A percentile compares a stretch with the other conserved stretches of the same genome.
These are phyloP conservation scores for Sugiyamaella valdiviana DNA, from an alignment of 805 yeast species.

Conservation along the genomic window DNA sequence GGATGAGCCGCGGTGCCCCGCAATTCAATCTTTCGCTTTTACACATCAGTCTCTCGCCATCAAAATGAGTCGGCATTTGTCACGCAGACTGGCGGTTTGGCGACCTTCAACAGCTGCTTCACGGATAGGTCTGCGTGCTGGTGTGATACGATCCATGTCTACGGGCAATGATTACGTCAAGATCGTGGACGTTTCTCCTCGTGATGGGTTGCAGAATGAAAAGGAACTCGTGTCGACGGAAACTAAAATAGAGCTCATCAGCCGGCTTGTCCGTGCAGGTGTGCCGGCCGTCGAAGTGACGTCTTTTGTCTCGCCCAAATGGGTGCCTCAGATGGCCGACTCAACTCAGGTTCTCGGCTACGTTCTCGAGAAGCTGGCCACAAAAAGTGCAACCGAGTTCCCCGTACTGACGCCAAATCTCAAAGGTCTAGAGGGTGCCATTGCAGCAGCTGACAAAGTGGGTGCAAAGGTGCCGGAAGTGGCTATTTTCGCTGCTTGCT, in stretches of 20 bases:
- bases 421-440: conserved; percentile 27
- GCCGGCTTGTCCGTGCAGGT: conserved; percentile 24
- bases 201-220: conserved; percentile 33
- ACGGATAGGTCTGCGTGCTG: too few species aligned
- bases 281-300: conserved; percentile 26
- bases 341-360: conserved; percentile 17
- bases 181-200: conserved; percentile 30
- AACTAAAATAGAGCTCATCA: conserved; percentile 26
- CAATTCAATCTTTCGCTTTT: neutral
- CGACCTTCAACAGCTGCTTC: neutral
- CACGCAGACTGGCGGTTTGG: neutral
- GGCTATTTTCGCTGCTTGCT: conserved; percentile 30
- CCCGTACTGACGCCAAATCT: conserved; percentile 30
- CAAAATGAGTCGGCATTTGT: neutral
- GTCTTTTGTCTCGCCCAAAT: conserved; percentile 32
- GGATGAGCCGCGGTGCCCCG: neutral
- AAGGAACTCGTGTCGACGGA: conserved; percentile 22
- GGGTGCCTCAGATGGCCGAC: conserved; percentile 34
- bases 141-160: too few species aligned
- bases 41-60: neutral
- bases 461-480: conserved; percentile 21
- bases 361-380: conserved; percentile 13
- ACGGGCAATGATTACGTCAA: conserved; percentile 14
- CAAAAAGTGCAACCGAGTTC: conserved; percentile 18
- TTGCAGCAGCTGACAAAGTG: conserved; percentile 16